Conservation (phyloP, 1,284 basidiomycete species). For the Pterulicium gracile region DNA sequence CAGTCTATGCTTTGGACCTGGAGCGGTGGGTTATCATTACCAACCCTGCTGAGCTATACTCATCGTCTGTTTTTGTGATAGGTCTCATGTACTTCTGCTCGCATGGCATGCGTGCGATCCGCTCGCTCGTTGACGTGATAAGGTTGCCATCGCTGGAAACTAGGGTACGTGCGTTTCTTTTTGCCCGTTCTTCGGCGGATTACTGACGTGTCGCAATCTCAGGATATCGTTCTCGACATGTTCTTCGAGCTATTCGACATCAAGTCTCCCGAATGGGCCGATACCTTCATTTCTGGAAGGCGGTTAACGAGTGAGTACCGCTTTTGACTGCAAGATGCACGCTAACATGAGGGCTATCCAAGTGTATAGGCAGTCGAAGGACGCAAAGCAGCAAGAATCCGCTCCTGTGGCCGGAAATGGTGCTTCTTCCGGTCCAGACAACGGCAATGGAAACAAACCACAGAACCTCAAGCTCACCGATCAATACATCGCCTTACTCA, state of each 20-base stretch:
- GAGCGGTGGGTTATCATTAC: conserved; percentile 53
- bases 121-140: conserved; percentile 77
- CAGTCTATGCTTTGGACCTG: conserved; percentile 83
- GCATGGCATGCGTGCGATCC: conserved; percentile 79
- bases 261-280: conserved; percentile 81
- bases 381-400: conserved; percentile 20
- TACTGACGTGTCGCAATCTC: conserved; percentile 4
- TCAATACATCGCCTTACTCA: conserved; percentile 87
- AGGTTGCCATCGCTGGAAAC: conserved; percentile 82
- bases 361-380: conserved; percentile 63
- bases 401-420: background rate
- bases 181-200: background rate
- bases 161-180: conserved; percentile 40
- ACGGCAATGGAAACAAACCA: conserved; percentile 24
- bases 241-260: conserved; percentile 93
- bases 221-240: conserved; percentile 91
- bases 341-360: background rate
- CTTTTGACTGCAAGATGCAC: background rate
- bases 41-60: conserved; percentile 2
- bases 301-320: conserved; percentile 65
- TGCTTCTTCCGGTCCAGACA: background rate
- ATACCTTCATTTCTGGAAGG: conserved; percentile 81
- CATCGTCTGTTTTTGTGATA: conserved; percentile 11
- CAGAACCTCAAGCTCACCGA: conserved; percentile 71
- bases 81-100: conserved; percentile 93